These are phyloP conservation scores for Linnemannia hyalina DNA, from an alignment of 192 early-diverging fungal species.

Conservation along the genomic window DNA sequence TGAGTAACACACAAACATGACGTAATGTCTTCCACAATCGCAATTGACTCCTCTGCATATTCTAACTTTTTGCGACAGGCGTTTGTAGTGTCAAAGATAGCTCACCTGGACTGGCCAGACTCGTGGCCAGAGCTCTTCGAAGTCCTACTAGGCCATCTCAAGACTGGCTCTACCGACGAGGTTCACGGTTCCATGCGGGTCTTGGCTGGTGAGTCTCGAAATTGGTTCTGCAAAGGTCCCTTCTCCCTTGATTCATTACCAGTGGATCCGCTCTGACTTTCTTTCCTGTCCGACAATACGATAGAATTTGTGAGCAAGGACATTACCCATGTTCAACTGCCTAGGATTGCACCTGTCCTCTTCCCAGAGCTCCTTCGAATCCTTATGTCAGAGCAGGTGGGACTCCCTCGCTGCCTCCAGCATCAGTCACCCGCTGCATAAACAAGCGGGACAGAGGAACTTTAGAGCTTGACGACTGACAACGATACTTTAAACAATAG, in stretches of 20 bases:
- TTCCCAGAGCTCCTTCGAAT: slow-evolving; percentile 87
- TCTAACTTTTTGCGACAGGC: slow-evolving; percentile 63
- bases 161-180: slow-evolving; percentile 70
- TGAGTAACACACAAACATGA: slow-evolving; percentile 18
- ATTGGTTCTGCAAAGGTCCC: too few species aligned
- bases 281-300: neutral
- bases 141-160: slow-evolving; percentile 73
- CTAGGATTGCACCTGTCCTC: slow-evolving; percentile 79
- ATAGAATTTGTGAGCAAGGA: slow-evolving; percentile 87
- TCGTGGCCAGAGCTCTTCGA: slow-evolving; percentile 90
- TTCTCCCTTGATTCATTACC: neutral
- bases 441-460: neutral
- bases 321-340: slow-evolving; percentile 87
- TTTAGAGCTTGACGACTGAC: neutral
- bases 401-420: neutral
- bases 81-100: slow-evolving; percentile 87
- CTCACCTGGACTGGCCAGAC: slow-evolving; percentile 92
- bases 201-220: slow-evolving; percentile 53
- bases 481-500: slow-evolving; percentile 34
- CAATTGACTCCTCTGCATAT: neutral
- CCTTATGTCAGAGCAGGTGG: slow-evolving; percentile 65
- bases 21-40: neutral
- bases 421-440: neutral
- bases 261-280: neutral
- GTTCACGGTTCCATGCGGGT: slow-evolving; percentile 92